phyloP scores from a whole-genome alignment of 2,329 filamentous ascomycete genomes.

The Chrysoporthe cubensis region DNA sequence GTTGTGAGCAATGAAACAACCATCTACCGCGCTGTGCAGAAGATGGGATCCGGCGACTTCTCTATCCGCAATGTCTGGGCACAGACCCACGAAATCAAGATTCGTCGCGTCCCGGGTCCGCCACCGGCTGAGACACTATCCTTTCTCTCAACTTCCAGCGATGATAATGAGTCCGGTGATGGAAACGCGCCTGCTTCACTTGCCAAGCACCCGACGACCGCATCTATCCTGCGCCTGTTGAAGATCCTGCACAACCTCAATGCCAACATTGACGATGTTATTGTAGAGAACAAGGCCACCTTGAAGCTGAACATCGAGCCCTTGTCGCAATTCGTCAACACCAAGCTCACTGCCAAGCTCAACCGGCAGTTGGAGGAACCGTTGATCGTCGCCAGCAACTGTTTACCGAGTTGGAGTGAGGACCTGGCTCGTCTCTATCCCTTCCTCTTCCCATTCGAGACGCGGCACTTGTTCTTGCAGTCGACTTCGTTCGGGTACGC shows the following conservation, averaged over 20 bases:
- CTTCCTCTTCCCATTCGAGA: conserved; percentile 98
- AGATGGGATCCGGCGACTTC: conserved; percentile 63
- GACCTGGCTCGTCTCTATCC: conserved; percentile 92
- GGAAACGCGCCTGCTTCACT: conserved; percentile 76
- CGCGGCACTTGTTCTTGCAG: conserved; percentile 92
- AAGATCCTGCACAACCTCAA: conserved; percentile 93
- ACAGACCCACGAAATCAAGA: conserved; percentile 87
- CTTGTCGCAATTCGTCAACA: conserved; percentile 94
- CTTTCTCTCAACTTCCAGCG: conserved; percentile 58
- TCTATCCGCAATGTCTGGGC: conserved; percentile 84
- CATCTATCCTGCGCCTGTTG: conserved; percentile 84
- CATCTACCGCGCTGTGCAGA: conserved; percentile 92
- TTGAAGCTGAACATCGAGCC: conserved; percentile 79
- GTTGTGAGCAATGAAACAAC: conserved; percentile 89
- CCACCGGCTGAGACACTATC: conserved; percentile 73
- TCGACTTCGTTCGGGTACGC: conserved; percentile 98
- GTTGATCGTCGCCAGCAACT: conserved; percentile 94
- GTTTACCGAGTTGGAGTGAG: conserved; percentile 93
- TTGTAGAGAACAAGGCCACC: conserved; percentile 75
- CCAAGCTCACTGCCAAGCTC: conserved; percentile 95
- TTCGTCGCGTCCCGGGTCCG: conserved; percentile 82
- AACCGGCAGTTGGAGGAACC: conserved; percentile 97
- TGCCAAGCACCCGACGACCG: conserved; percentile 80
- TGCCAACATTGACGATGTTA: conserved; percentile 87
- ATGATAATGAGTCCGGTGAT: conserved; percentile 54